These are phyloP conservation scores for Tilletia walkeri DNA, from an alignment of 1,284 basidiomycete genomes.

Conservation along the genomic window DNA sequence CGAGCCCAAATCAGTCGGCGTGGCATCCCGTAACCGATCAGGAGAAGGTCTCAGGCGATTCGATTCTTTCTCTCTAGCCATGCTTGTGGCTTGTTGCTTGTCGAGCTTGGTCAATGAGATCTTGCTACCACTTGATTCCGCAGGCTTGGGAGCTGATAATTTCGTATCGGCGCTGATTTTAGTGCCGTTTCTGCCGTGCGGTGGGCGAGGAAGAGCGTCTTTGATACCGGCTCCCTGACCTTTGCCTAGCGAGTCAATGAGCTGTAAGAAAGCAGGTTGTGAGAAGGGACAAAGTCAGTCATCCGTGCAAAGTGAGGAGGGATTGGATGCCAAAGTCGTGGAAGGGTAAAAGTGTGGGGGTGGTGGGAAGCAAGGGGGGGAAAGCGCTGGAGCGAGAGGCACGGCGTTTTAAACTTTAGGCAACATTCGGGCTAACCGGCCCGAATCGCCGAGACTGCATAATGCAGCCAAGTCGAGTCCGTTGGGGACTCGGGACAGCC, in stretches of 20 bases:
- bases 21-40: background rate
- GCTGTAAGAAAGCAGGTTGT: background rate
- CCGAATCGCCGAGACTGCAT: no score
- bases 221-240: constrained; percentile 6
- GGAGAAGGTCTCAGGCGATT: constrained; percentile 7
- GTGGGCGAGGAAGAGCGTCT: background rate
- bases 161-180: constrained; percentile 3
- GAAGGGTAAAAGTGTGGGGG: background rate
- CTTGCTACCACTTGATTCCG: no score
- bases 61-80: background rate
- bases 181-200: constrained; percentile 11
- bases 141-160: background rate
- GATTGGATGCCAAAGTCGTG: background rate
- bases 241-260: constrained; percentile 14
- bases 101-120: no score
- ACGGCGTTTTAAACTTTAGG: background rate
- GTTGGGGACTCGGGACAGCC: no score
- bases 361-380: background rate
- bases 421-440: no score
- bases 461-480: no score
- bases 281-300: background rate
- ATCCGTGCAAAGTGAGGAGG: background rate
- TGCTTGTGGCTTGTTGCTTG: no score
- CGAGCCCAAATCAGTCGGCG: background rate
- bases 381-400: background rate